Base-by-base conservation (phyloP, 331 rosid genomes). In the Cydonia oblonga region DNA sequence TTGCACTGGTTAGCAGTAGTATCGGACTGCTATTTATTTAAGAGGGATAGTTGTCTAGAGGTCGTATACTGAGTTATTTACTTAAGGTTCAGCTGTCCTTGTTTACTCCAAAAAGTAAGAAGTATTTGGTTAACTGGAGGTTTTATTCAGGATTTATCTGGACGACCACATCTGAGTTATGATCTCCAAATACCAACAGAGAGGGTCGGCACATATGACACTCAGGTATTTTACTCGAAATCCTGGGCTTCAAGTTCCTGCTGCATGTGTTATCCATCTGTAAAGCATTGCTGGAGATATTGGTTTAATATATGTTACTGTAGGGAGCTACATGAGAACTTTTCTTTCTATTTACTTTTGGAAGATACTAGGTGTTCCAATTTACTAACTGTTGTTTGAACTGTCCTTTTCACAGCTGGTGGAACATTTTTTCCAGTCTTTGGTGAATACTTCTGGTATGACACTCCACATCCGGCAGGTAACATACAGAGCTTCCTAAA, bases 391-490 rank as follows among this genome's bases (percentile, higher is more conserved):
- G 51, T 61, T 60, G 68, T 33, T 68, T 60, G 56, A 16, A 77
- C 69, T 68, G 62, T 53, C 76, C 64, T 19, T 16, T 75, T 72
- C 79, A 44, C 70, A 93, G 98, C 77, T 93, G 86, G 97, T 91
- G 88, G 98, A 93, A 83, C 98, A 93, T 82, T 93, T 93, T 81
- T 93, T 93, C 89, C 97, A 90, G 86, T 93, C 98, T 30, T 65
- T 90, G 78, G 98, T 87, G 85, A 93, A 93, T 86, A 93, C 92
- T n/a, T 95, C 98, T 74, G 98, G 97, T 30, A 86, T 95, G 98
- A 95, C 98, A 25, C 96, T 95, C 72, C 98, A 95, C 80, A 91
- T 95, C 38, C 88, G 81, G 22, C 97, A 95, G 98, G 98, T 95
- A 93, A 63, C 65, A 29, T 35, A 8, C 9, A 53, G 64, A 59